Evolutionary conservation across 148 eudicot genomes (phyloP).

Genomic region (Heliamphora exappendiculata): DNA sequence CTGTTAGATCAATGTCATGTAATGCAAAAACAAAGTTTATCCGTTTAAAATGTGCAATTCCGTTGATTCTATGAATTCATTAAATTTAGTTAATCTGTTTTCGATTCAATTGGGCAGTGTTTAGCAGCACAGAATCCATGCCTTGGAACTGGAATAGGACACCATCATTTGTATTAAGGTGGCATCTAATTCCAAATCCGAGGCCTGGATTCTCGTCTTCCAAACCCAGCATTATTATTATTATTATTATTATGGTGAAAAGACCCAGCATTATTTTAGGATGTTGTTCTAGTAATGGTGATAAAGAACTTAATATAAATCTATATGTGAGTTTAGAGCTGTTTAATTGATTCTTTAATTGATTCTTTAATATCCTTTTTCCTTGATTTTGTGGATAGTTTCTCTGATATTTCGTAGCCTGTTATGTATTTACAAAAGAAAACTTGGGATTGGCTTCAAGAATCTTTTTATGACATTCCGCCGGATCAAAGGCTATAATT

Average conservation of each 20-base stretch:
- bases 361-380: background rate
- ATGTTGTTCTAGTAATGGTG: background rate
- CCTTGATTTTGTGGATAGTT: background rate
- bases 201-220: background rate
- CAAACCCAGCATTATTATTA: background rate
- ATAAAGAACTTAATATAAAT: background rate
- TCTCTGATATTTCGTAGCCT: background rate
- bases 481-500: background rate
- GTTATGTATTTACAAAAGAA: background rate
- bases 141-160: background rate
- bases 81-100: background rate
- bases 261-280: background rate
- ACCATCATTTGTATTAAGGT: background rate
- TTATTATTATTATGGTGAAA: too few species aligned
- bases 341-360: background rate
- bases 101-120: background rate
- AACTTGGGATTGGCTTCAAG: background rate
- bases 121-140: background rate
- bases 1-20: background rate
- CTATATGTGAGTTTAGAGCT: background rate
- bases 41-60: background rate
- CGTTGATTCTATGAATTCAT: background rate
- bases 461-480: background rate
- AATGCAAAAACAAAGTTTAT: background rate
- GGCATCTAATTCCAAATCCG: background rate